Evolutionary conservation across 768 basidiomycete genomes (phyloP).

Genomic region (Tricholoma bakamatsutake): DNA sequence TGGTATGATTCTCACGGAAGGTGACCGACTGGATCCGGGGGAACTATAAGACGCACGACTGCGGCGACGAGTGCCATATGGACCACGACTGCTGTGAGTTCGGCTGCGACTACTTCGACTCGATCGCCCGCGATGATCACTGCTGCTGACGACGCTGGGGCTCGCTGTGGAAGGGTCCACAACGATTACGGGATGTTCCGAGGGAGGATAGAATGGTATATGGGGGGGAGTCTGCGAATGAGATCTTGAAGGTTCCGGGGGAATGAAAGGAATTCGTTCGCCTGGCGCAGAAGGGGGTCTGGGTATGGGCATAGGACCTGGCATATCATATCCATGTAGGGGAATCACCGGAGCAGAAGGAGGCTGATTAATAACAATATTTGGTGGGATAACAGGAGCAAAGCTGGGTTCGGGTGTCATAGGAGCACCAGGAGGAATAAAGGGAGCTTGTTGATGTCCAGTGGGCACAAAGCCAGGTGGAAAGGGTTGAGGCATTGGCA

Average conservation of each 20-base stretch:
- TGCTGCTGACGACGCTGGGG: neutral
- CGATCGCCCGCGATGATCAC: slow-evolving; percentile 1
- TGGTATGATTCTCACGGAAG: neutral
- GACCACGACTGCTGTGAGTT: slow-evolving; percentile 15
- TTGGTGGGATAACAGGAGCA: slow-evolving; percentile 10
- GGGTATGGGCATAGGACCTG: slow-evolving; percentile 12
- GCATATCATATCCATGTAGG: slow-evolving; percentile 7
- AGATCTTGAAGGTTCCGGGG: slow-evolving; percentile 8
- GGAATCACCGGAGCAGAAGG: slow-evolving; percentile 17
- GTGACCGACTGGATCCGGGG: neutral
- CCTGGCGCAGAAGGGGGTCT: slow-evolving; percentile 1
- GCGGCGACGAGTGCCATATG: slow-evolving; percentile 8
- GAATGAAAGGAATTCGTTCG: slow-evolving; percentile 17
- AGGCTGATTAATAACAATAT: neutral
- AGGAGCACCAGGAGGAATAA: slow-evolving; percentile 11
- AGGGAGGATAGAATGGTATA: slow-evolving; percentile 1
- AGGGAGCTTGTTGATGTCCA: neutral
- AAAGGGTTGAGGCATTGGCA: neutral
- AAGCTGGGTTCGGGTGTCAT: slow-evolving; percentile 1
- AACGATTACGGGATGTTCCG: slow-evolving; percentile 9
- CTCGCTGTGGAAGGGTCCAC: slow-evolving; percentile 1
- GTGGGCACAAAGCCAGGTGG: slow-evolving; percentile 1
- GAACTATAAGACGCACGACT: neutral
- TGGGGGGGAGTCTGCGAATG: neutral
- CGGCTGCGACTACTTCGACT: slow-evolving; percentile 1